Conservation (phyloP, 495 filamentous ascomycete genomes). For the Durotheca rogersii region DNA sequence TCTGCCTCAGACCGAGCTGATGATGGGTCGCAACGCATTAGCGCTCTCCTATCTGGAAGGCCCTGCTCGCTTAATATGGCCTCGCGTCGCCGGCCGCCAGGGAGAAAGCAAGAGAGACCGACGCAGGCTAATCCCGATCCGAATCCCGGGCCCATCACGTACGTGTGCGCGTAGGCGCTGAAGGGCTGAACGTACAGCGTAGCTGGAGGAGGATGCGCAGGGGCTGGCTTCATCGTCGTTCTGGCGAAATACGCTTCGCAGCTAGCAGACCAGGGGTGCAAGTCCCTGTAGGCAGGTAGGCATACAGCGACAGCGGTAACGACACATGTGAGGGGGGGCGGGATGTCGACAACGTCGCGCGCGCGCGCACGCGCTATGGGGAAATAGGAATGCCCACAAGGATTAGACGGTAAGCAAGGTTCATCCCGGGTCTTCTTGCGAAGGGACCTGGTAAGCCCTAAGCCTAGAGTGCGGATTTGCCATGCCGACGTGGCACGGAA, state of each 20-base stretch:
- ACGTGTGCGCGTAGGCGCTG: too few species aligned
- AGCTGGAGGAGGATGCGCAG: conserved; percentile 5
- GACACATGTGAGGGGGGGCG: neutral
- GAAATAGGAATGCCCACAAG: conserved; percentile 23
- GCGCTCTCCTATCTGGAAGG: conserved; percentile 26
- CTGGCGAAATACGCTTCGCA: conserved; percentile 1
- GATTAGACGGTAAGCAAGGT: conserved; percentile 27
- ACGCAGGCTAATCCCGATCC: conserved; percentile 11
- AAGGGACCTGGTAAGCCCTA: conserved; percentile 26
- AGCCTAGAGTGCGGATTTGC: conserved; percentile 17
- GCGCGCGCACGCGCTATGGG: conserved; percentile 15
- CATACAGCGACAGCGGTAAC: conserved; percentile 18
- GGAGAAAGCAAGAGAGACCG: neutral
- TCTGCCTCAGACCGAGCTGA: conserved; percentile 7
- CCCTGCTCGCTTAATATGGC: conserved; percentile 13
- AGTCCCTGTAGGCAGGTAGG: too few species aligned
- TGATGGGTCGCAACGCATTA: conserved; percentile 7
- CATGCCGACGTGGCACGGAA: conserved; percentile 16
- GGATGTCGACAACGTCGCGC: conserved; percentile 17
- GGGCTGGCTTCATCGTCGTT: neutral
- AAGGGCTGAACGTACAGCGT: too few species aligned
- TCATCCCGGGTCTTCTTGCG: conserved; percentile 18
- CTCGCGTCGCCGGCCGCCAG: neutral
- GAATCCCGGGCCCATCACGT: too few species aligned
- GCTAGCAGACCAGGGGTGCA: neutral